These are phyloP conservation scores for Candida morakotiae DNA, from an alignment of 805 yeast species.

Conservation along the genomic window DNA sequence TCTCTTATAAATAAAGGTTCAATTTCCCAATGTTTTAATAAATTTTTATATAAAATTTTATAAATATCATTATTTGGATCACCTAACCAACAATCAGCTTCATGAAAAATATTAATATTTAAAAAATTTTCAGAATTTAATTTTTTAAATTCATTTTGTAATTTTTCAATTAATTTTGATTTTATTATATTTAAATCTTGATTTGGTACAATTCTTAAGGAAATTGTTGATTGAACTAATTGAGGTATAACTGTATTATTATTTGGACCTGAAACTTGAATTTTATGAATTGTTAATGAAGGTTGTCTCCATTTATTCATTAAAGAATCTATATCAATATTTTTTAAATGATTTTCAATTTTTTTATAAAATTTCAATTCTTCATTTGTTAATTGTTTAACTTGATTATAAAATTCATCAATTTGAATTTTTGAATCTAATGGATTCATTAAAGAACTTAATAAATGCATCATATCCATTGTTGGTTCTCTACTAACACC, in stretches of 20 bases:
- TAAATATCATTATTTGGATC: conserved; percentile 76
- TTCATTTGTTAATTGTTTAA: conserved; percentile 49
- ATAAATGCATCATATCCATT: conserved; percentile 70
- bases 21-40: conserved; percentile 69
- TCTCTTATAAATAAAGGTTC: conserved; percentile 88
- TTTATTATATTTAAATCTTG: conserved; percentile 67
- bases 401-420: conserved; percentile 70
- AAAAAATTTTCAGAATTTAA: conserved; percentile 62
- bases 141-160: conserved; percentile 43
- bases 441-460: conserved; percentile 58
- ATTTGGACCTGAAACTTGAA: conserved; percentile 85
- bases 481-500: conserved; percentile 89
- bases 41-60: conserved; percentile 57
- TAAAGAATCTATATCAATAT: conserved; percentile 42
- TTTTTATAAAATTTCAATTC: conserved; percentile 63
- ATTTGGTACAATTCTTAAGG: conserved; percentile 86
- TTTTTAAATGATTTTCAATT: conserved; percentile 40
- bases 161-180: conserved; percentile 39
- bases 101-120: conserved; percentile 61
- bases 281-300: conserved; percentile 78
- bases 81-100: conserved; percentile 96
- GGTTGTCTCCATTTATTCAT: conserved; percentile 88
- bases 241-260: conserved; percentile 89
- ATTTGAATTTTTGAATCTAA: conserved; percentile 44
- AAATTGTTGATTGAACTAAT: conserved; percentile 67